Conservation (phyloP, 345 rosid species). For the Laguncularia racemosa region DNA sequence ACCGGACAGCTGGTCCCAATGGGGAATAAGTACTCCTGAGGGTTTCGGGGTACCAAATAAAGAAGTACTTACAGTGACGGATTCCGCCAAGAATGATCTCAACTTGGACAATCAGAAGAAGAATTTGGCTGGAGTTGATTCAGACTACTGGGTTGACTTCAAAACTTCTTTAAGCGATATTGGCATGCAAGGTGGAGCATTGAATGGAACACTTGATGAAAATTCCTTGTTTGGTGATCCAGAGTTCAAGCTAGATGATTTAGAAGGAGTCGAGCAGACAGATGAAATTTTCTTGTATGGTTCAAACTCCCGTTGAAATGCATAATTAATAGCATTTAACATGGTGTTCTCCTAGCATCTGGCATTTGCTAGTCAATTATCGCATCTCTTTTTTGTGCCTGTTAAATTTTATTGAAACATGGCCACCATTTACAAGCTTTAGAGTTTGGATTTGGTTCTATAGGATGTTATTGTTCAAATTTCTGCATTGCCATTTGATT, state of each 20-base stretch:
- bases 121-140: constrained; percentile 13
- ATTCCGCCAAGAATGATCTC: constrained; percentile 8
- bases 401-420: too few species aligned
- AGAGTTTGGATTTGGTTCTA: constrained; percentile 23
- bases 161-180: constrained; percentile 13
- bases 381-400: too few species aligned
- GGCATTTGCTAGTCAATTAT: too few species aligned
- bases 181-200: constrained; percentile 15
- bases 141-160: neutral
- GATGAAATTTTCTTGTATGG: constrained; percentile 77
- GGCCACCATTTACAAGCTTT: constrained; percentile 32
- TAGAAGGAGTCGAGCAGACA: constrained; percentile 41
- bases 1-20: constrained; percentile 39
- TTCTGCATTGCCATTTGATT: too few species aligned
- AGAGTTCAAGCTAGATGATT: constrained; percentile 33
- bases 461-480: too few species aligned
- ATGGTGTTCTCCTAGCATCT: too few species aligned
- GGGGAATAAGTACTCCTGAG: constrained; percentile 26
- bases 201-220: constrained; percentile 16
- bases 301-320: too few species aligned
- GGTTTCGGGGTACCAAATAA: constrained; percentile 16
- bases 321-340: too few species aligned
- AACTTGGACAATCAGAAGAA: constrained; percentile 12
- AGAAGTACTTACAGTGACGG: constrained; percentile 7
- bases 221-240: constrained; percentile 7